Base-by-base conservation (phyloP, 2,329 filamentous ascomycete species). In the Diaporthe batatas region DNA sequence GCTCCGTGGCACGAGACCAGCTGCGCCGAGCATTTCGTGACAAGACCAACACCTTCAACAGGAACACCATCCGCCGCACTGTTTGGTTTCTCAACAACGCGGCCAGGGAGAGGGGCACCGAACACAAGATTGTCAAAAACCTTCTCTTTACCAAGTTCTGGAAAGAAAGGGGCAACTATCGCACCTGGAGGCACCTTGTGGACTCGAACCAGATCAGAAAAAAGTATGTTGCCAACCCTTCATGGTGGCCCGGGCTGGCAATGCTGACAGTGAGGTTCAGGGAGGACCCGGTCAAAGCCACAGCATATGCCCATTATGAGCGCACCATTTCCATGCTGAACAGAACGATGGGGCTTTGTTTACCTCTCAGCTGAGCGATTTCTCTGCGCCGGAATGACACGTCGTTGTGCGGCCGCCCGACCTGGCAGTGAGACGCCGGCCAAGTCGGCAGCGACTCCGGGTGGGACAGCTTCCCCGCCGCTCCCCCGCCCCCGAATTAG, bases 241-340 rank as follows among this genome's bases (percentile, higher is more conserved):
- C 72, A 74, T 68, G 69, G 18, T 8, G n/a, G 21, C n/a, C 21
- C 49, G 79, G 77, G 47, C 57, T 75, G 44, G 51, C 11, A 59
- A 71, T 25, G 16, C 39, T 42, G 39, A 10, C 36, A 12, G 12
- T 39, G 75, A 76, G 49, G 42, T 78, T 23, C 47, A 59, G 53
- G 54, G 77, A 59, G 51, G 77, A 54, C 23, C 5, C 16, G 34
- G 8, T 79, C 73, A 42, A 77, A 53, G 71, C 76, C 29, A 80
- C 81, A 8, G 82, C 86, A 8, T 91, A 87, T 79, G 84, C 86
- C 59, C 88, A 92, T 77, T 94, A 93, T 79, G 88, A 94, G 70
- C 89, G 89, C 83, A 94, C 91, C 10, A 80, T 95, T 62, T 86
- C 86, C 23, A 93, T 93, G 92, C 84, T 95, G 70, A 95, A 95